Conservation (phyloP, 805 yeast genomes). For the Kluyveromyces wickerhamii region DNA sequence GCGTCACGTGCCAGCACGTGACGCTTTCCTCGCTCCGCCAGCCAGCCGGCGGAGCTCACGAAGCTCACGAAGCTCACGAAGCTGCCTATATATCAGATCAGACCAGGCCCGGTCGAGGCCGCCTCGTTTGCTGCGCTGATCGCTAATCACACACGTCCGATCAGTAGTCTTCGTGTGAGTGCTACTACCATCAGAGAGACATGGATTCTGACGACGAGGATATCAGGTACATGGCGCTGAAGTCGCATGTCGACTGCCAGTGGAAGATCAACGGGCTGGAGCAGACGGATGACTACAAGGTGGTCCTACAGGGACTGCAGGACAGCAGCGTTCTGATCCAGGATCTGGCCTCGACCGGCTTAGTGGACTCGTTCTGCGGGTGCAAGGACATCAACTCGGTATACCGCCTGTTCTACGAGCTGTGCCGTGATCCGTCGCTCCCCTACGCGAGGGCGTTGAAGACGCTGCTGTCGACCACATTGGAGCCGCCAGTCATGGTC, state of each 20-base stretch:
- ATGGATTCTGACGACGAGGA: conserved; percentile 4
- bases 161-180: no score
- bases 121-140: no score
- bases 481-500: neutral
- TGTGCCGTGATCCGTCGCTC: conserved; percentile 1
- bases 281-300: neutral
- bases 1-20: no score
- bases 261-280: conserved; percentile 1
- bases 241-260: conserved; percentile 1
- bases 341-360: conserved; percentile 1
- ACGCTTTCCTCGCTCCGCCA: no score
- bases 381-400: conserved; percentile 1
- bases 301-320: neutral
- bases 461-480: neutral
- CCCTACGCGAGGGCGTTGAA: conserved; percentile 3
- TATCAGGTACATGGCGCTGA: conserved; percentile 5
- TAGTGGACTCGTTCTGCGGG: conserved; percentile 2
- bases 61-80: no score
- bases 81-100: no score
- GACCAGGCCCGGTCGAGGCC: no score
- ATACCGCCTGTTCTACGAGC: neutral
- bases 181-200: no score
- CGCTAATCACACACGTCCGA: no score
- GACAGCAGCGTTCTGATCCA: conserved; percentile 4
- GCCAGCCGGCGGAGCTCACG: no score